These are phyloP conservation scores for Penicillium sp. DNA, from an alignment of 2,329 filamentous ascomycete genomes.

Conservation along the genomic window DNA sequence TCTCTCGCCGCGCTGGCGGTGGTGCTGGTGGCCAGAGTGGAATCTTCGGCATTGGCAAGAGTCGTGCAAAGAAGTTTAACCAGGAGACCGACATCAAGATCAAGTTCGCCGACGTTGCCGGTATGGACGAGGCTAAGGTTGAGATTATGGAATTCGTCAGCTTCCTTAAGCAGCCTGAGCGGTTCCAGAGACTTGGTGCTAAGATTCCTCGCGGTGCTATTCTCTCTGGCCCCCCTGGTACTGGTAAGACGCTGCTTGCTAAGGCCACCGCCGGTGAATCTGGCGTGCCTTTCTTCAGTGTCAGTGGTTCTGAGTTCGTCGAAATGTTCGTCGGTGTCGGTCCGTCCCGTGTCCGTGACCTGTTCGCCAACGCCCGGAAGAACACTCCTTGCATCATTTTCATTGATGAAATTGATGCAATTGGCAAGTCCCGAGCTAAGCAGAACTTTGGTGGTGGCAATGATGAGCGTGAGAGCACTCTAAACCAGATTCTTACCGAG, in stretches of 20 bases:
- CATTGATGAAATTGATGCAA: conserved; percentile 98
- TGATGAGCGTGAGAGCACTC: conserved; percentile 92
- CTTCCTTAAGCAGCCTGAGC: conserved; percentile 89
- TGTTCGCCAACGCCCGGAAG: conserved; percentile 93
- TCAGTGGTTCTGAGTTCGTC: conserved; percentile 97
- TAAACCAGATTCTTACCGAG: conserved; percentile 97
- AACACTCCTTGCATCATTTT: conserved; percentile 98
- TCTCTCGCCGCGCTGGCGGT: conserved; percentile 71
- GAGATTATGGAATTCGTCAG: conserved; percentile 99
- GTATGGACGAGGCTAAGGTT: conserved; percentile 95
- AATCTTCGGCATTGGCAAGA: conserved; percentile 95
- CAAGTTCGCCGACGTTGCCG: conserved; percentile 94
- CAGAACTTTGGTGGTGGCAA: conserved; percentile 85
- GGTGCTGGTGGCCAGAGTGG: conserved; percentile 67
- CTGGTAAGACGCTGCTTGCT: conserved; percentile 94
- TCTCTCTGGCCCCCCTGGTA: conserved; percentile 94
- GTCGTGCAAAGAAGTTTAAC: conserved; percentile 94
- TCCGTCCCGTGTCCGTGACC: conserved; percentile 87
- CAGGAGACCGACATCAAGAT: conserved; percentile 95
- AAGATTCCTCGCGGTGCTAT: conserved; percentile 98
- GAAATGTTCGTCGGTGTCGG: conserved; percentile 99
- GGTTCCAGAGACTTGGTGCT: conserved; percentile 89
- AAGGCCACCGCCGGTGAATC: conserved; percentile 98
- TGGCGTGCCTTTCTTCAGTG: conserved; percentile 94
- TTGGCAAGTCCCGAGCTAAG: conserved; percentile 85